Conservation (phyloP, 768 basidiomycete genomes). For the Tricholomella constricta region DNA sequence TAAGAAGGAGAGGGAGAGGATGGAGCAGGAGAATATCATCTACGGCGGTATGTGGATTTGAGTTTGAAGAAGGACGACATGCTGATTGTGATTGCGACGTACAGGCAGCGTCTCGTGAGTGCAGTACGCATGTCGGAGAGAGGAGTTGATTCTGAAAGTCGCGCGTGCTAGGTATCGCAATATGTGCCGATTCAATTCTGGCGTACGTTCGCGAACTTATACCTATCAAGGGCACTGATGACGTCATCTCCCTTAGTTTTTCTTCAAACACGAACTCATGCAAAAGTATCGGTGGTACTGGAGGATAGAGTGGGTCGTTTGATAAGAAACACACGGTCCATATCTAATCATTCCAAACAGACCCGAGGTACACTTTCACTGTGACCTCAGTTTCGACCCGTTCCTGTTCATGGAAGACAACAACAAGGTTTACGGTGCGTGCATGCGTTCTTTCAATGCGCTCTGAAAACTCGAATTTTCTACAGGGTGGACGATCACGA, state of each 20-base stretch:
- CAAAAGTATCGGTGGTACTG: slow-evolving; percentile 78
- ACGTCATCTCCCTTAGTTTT: slow-evolving; percentile 51
- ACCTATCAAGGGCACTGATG: neutral
- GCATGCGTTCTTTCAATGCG: no score
- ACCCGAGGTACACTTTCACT: slow-evolving; percentile 75
- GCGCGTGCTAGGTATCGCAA: slow-evolving; percentile 67
- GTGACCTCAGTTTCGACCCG: slow-evolving; percentile 68
- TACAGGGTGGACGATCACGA: slow-evolving; percentile 74
- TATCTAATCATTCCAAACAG: slow-evolving; percentile 38
- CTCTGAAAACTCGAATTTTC: no score
- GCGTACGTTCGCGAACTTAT: slow-evolving; percentile 37
- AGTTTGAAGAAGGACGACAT: no score
- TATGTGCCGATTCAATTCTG: slow-evolving; percentile 78
- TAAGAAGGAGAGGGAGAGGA: slow-evolving; percentile 51
- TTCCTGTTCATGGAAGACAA: slow-evolving; percentile 76
- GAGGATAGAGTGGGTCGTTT: slow-evolving; percentile 45
- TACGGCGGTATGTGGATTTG: slow-evolving; percentile 41
- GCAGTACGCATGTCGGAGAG: neutral
- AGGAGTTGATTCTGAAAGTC: slow-evolving; percentile 17
- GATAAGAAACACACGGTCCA: slow-evolving; percentile 7
- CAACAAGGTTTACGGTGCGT: slow-evolving; percentile 66
- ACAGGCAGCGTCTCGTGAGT: slow-evolving; percentile 33
- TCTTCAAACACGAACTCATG: slow-evolving; percentile 72
- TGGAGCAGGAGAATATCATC: slow-evolving; percentile 52
- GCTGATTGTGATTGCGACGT: neutral